Base-by-base conservation (phyloP, 805 yeast species). In the Ogataea pignaliae region DNA sequence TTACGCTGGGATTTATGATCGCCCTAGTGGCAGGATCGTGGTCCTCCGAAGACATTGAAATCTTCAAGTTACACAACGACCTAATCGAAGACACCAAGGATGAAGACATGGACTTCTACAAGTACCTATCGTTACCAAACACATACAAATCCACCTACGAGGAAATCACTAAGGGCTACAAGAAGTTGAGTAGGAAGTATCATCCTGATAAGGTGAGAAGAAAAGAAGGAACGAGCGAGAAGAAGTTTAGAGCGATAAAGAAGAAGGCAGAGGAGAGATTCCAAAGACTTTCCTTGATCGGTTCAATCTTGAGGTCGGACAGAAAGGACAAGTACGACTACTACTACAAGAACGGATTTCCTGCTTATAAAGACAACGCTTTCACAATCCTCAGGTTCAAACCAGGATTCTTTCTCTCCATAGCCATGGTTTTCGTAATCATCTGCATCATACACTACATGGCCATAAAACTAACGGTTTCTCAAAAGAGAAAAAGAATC, bases 321-420 rank as follows among this genome's bases (percentile, higher is more conserved):
- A 72, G 72, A 45, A 78, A 82, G 49, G 79, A 83, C 39, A 73
- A 88, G 8, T 93, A 93, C 63, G 98, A 93, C 63, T 89, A 79
- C 63, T 93, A 87, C 65, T 69, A 86, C 42, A 71, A 77, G 36
- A 76, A 79, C 53, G 97, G 98, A 8, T 91, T 93, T 66, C 98
- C 99, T 7, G 72, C 74, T 48, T 88, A 85, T 47, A 80, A 81
- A 45, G 87, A 81, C 13, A 73, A 80, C 16, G 87, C 79, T 42
- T 78, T 85, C 70, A 71, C 71, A 50, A 78, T 84, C 61, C 60
- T 78, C 57, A 74, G 82, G 63, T 88, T 72, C 73, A 76, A 83
- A 56, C 97, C 89, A 17, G 83, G 84, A 34, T 59, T 76, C 29
- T 52, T 73, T 10, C 60, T 79, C 39, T 77, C 85, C 0, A 34